Percentiles rank a stretch among this genome's conserved stretches.
These are phyloP conservation scores for Saccharomycopsis phalli DNA, from an alignment of 1,139 yeast species.

Conservation along the genomic window DNA sequence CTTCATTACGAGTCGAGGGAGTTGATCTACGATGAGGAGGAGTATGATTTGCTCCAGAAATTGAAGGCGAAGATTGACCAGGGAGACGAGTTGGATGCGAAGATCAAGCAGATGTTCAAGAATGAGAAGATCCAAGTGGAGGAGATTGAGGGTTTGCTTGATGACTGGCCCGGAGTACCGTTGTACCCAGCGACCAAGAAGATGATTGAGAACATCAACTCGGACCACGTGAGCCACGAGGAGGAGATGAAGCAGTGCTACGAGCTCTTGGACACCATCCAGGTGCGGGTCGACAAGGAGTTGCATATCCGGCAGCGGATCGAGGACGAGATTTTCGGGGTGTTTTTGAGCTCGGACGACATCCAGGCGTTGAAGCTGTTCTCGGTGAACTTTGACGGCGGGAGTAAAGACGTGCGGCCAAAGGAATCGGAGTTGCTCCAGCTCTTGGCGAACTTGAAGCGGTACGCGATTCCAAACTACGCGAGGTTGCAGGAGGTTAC, in stretches of 20 bases:
- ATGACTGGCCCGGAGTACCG: constrained; percentile 35
- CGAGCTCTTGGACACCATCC: background rate
- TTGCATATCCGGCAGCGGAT: background rate
- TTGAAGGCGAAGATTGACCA: constrained; percentile 18
- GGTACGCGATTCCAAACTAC: background rate
- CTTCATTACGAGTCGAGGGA: constrained; percentile 37
- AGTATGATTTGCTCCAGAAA: constrained; percentile 21
- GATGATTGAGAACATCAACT: constrained; percentile 26
- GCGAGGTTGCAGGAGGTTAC: background rate
- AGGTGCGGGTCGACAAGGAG: background rate
- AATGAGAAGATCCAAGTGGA: constrained; percentile 23
- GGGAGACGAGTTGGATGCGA: constrained; percentile 19
- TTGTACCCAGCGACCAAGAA: constrained; percentile 31
- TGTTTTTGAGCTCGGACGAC: background rate
- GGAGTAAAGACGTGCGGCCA: constrained; percentile 9
- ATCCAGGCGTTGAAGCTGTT: constrained; percentile 6
- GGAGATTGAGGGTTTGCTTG: constrained; percentile 27
- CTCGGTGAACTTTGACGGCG: constrained; percentile 16
- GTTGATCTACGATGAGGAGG: constrained; percentile 25
- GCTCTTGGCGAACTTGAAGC: background rate
- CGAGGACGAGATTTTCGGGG: background rate
- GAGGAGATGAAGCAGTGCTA: background rate
- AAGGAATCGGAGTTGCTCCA: background rate
- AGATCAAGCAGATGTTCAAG: constrained; percentile 21
- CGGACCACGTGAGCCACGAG: background rate